Percentiles rank a stretch among this genome's conserved stretches.
phyloP scores from a whole-genome alignment of 1,284 basidiomycete species.

The Ceratorhiza oryzae-sativae region DNA sequence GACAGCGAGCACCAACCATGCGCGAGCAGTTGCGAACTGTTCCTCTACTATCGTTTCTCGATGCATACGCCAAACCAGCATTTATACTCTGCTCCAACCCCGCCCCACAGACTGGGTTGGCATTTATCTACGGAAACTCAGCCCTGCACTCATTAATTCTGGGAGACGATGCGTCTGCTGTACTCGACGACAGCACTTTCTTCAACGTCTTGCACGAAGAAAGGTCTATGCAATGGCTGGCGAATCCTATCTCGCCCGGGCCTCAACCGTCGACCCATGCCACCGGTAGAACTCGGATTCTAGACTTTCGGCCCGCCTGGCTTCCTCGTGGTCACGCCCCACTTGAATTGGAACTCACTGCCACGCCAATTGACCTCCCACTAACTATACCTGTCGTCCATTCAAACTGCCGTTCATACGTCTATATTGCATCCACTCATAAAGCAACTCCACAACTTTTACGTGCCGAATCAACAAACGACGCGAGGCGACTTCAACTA shows the following conservation, averaged over 20 bases:
- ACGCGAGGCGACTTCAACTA: not conserved
- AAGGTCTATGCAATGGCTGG: not conserved
- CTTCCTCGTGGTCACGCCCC: conserved; percentile 1
- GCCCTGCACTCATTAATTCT: not conserved
- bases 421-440: not conserved
- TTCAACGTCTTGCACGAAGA: conserved; percentile 1
- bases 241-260: not conserved
- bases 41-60: not conserved
- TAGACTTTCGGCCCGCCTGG: not conserved
- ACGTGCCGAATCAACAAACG: not conserved
- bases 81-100: conserved; percentile 17
- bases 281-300: not conserved
- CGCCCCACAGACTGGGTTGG: not conserved
- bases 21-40: not conserved
- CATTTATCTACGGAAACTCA: conserved; percentile 7
- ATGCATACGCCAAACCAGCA: not conserved
- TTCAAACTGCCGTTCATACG: not conserved
- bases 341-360: not conserved
- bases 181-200: not conserved
- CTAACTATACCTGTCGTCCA: conserved; percentile 7
- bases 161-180: not conserved
- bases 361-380: not conserved
- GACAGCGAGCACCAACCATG: not conserved
- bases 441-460: not conserved
- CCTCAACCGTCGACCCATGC: not conserved